Evolutionary conservation across 306 rosid genomes (phyloP), one percentile per base, ranked within the genome.

Genomic region (Inga leiocalycina): DNA sequence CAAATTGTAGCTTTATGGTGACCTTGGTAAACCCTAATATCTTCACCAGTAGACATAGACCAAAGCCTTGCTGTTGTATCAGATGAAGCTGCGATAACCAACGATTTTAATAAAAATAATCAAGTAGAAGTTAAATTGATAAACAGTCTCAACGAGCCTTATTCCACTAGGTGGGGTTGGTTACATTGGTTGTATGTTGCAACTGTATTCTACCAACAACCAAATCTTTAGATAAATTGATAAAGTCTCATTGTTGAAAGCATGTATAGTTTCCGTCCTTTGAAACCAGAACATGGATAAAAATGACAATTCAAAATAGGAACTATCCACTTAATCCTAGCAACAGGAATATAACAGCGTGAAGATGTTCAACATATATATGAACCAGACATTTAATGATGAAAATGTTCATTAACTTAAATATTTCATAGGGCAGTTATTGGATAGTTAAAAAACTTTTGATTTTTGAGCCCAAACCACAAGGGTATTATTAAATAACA

Each of bases 11-110:
- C 97, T 83, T 97, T 97, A 85, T 94, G 99, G 86, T 97, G 98
- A 39, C 99, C 99, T 82, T 90, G 97, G 82, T 97, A 94, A 82
- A 88, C 91, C 86, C 78, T 91, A 76, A 96, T 92, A 79, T 91
- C 97, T 86, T 97, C 97, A 35, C 99, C 99, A 5, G 80, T 88
- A 71, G 98, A 82, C 94, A 91, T 89, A 79, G 92, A 88, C 99
- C 99, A 97, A 75, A 97, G 99, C 85, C 97, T 94, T 68, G 99
- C 99, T 8, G 99, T 94, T 39, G 93, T 59, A 85, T 97, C 99
- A 46, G 98, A 97, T 48, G 98, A 97, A 79, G 99, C 98, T 97
- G 90, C 90, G 86, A 85, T 16, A 12, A 74, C 68, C 43, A 39
- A 12, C 30, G 35, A 64, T 14, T 11, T 24, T 24, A 64, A 64